phyloP scores from a whole-genome alignment of 306 rosid genomes.

The Vigna nakashimae region DNA sequence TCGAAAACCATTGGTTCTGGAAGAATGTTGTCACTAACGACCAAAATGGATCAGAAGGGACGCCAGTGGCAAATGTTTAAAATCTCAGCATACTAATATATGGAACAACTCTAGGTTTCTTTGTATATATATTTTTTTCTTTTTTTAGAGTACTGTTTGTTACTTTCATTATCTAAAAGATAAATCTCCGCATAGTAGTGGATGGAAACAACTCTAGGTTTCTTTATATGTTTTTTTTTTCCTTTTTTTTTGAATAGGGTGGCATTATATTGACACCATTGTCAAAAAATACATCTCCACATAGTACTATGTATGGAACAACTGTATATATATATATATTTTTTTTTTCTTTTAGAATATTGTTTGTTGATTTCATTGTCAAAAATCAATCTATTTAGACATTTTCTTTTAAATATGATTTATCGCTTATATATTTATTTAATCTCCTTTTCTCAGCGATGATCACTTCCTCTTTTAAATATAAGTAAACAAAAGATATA shows the following conservation, averaged over 20 bases:
- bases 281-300: no score
- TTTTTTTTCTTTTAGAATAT: not conserved
- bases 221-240: no score
- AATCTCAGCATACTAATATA: constrained; percentile 19
- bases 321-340: not conserved
- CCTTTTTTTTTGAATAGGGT: no score
- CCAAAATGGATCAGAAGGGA: constrained; percentile 38
- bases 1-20: constrained; percentile 91
- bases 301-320: not conserved
- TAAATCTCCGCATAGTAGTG: no score
- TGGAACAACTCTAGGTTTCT: no score
- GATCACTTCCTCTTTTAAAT: no score
- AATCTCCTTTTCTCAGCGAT: not conserved
- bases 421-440: not conserved
- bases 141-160: constrained; percentile 7
- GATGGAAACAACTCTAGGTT: no score
- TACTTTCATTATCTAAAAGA: not conserved
- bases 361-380: not conserved
- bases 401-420: constrained; percentile 22
- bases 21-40: constrained; percentile 57
- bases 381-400: not conserved
- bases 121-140: not conserved
- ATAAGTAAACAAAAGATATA: not conserved
- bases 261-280: no score
- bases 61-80: constrained; percentile 38